Evolutionary conservation across 352 stramenopile genomes (phyloP), one percentile per base, ranked within the genome.

Genomic region (Globisporangium acanthophoron): DNA sequence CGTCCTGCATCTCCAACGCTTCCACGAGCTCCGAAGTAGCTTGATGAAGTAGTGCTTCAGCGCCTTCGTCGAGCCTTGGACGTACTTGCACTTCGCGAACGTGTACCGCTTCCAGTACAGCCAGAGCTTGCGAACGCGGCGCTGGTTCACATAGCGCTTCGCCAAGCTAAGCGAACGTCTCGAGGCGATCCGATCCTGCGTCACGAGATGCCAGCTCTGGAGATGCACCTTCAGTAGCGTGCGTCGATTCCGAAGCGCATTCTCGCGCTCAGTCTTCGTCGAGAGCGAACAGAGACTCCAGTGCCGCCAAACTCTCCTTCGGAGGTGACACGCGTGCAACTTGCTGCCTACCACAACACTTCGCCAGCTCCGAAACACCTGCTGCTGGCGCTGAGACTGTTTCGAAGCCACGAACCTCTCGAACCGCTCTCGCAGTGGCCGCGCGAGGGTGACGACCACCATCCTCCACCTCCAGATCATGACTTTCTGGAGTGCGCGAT

Each of bases 51-150:
- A 90, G 61, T 94, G 83, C 41, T 90, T 92, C 15, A 85, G 56
- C 9, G 80, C 78, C 58, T 94, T 94, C 1, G 74, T 80, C 0
- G 70, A 87, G 5, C 79, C 71, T 54, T 90, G 85, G 4, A 75
- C 66, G 61, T 92, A 85, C 33, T 89, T 87, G 29, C 72, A 67
- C 44, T 71, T 82, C 13, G 67, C 65, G 31, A 78, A 83, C 3
- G 80, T 85, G 54, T 90, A 94, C 20, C 80, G 80, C 46, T 88
- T 91, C 85, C 85, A 94, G 46, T 89, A 66, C 47, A 75, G 59
- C 85, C 85, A 94, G 6, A 91, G 52, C 35, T 90, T 91, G 7
- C 76, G 76, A 31, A 90, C 62, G 0, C 72, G 66, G 3, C 73
- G 64, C 21, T 85, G 83, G 33, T 83, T 85, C 3, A 88, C 65